Conservation (phyloP, 768 basidiomycete species). For the Auricularia sp. region DNA sequence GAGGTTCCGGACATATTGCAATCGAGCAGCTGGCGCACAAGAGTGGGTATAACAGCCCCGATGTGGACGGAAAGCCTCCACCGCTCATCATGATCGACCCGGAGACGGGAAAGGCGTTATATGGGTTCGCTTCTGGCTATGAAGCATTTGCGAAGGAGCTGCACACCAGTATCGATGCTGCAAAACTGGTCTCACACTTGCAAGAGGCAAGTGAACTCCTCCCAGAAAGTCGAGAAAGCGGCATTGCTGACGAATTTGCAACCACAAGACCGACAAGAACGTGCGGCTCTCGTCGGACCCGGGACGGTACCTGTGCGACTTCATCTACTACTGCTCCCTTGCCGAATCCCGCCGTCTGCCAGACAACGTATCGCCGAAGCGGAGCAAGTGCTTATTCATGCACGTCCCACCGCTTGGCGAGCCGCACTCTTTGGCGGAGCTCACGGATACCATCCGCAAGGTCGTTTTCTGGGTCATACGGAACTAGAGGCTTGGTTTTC, state of each 20-base stretch:
- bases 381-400: conserved; percentile 13
- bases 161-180: conserved; percentile 50
- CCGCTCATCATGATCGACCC: conserved; percentile 20
- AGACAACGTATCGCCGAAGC: background rate
- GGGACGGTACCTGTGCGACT: conserved; percentile 69
- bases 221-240: background rate
- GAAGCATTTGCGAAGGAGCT: conserved; percentile 48
- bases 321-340: conserved; percentile 66
- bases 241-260: background rate
- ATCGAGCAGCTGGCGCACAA: conserved; percentile 62
- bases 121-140: conserved; percentile 36
- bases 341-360: conserved; percentile 33
- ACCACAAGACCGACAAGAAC: conserved; percentile 30
- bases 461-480: conserved; percentile 4
- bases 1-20: conserved; percentile 49
- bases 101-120: conserved; percentile 15
- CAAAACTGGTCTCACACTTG: conserved; percentile 45
- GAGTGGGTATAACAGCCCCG: conserved; percentile 59
- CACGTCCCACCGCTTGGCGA: conserved; percentile 10
- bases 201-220: conserved; percentile 31
- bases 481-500: too few relatives aligned
- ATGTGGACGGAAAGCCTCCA: conserved; percentile 48
- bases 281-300: conserved; percentile 68
- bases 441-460: conserved; percentile 7
- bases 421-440: conserved; percentile 5